Evolutionary conservation across 2,329 filamentous ascomycete species (phyloP).

Genomic region (Sporothrix phasma): DNA sequence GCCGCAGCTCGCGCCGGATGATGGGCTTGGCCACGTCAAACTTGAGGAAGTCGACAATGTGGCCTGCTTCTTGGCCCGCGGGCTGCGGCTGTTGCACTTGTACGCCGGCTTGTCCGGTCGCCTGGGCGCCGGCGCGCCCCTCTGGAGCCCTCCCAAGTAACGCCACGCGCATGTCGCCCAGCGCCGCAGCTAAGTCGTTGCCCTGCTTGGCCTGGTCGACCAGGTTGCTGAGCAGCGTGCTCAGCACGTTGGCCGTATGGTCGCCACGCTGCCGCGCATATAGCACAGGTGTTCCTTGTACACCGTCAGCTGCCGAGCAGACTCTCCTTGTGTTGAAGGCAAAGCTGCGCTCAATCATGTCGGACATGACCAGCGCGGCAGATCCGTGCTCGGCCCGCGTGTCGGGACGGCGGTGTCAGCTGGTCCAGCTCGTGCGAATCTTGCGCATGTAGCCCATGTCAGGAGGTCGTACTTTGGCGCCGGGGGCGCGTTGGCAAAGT

Average conservation of each 20-base stretch:
- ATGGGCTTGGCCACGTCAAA: slow-evolving; percentile 40
- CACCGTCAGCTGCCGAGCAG: slow-evolving; percentile 55
- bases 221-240: slow-evolving; percentile 41
- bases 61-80: slow-evolving; percentile 22
- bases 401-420: slow-evolving; percentile 25
- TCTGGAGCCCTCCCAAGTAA: slow-evolving; percentile 16
- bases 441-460: slow-evolving; percentile 40
- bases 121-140: slow-evolving; percentile 18
- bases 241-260: slow-evolving; percentile 37
- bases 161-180: slow-evolving; percentile 25
- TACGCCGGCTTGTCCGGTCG: slow-evolving; percentile 34
- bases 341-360: slow-evolving; percentile 46
- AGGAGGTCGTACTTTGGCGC: slow-evolving; percentile 38
- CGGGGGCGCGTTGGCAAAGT: slow-evolving; percentile 53
- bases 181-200: slow-evolving; percentile 40
- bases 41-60: slow-evolving; percentile 55
- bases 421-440: slow-evolving; percentile 37
- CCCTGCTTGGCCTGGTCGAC: slow-evolving; percentile 51
- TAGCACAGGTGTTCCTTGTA: slow-evolving; percentile 57
- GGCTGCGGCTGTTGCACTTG: slow-evolving; percentile 25
- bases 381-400: not conserved
- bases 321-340: slow-evolving; percentile 46
- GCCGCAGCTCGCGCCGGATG: slow-evolving; percentile 30
- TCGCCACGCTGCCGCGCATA: slow-evolving; percentile 40
- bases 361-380: slow-evolving; percentile 21